Evolutionary conservation across 2,329 filamentous ascomycete species (phyloP).

Genomic region (Dactylellina haptotyla): DNA sequence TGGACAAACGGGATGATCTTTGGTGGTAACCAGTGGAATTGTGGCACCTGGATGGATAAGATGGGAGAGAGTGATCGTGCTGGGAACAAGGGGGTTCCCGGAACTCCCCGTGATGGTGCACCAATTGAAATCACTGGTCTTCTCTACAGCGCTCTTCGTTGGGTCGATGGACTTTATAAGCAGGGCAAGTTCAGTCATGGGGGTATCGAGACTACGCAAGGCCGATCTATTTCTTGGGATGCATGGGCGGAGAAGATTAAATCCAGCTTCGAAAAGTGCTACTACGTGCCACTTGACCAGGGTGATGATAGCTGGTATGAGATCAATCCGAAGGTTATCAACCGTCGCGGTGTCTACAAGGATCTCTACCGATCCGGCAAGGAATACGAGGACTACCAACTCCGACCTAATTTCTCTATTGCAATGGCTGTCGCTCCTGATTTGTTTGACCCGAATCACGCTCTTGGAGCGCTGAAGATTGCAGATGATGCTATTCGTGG

Average conservation of each 20-base stretch:
- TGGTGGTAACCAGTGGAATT: conserved; percentile 92
- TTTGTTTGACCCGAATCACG: conserved; percentile 82
- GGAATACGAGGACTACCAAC: conserved; percentile 96
- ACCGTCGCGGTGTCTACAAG: conserved; percentile 97
- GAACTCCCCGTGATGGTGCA: conserved; percentile 95
- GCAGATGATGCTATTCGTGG: conserved; percentile 83
- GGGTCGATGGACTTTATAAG: conserved; percentile 76
- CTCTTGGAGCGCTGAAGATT: conserved; percentile 79
- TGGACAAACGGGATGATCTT: conserved; percentile 92
- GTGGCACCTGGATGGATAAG: conserved; percentile 99
- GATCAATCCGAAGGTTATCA: conserved; percentile 80
- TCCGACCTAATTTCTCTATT: conserved; percentile 92
- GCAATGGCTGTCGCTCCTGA: conserved; percentile 93
- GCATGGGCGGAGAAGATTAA: conserved; percentile 85
- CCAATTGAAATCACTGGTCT: conserved; percentile 95
- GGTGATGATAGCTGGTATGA: conserved; percentile 80
- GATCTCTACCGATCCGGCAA: conserved; percentile 93
- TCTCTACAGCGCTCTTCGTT: conserved; percentile 85
- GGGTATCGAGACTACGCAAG: conserved; percentile 75
- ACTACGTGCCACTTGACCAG: conserved; percentile 79
- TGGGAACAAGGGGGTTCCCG: conserved; percentile 89
- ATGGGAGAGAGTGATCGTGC: conserved; percentile 98
- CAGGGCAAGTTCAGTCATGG: conserved; percentile 77
- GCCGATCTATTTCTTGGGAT: conserved; percentile 72
- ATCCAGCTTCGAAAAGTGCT: conserved; percentile 88